phyloP scores from a whole-genome alignment of 768 basidiomycete genomes.

The Dacryopinax primogenitus region DNA sequence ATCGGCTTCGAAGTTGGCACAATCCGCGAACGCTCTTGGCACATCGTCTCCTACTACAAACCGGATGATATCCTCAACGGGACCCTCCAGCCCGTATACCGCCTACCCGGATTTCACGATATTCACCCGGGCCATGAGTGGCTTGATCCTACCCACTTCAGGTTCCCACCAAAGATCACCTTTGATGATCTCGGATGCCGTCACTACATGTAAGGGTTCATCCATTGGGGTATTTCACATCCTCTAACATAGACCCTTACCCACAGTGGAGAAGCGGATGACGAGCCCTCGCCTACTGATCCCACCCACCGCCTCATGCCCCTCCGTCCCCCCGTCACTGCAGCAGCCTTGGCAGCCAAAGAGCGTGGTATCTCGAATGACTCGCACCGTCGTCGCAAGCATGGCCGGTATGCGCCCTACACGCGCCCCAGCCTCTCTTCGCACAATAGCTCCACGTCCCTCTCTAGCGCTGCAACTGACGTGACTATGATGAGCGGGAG shows the following conservation, averaged over 20 bases:
- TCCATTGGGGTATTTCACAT: neutral
- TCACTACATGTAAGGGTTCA: slow-evolving; percentile 38
- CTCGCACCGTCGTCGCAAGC: neutral
- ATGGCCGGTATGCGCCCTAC: neutral
- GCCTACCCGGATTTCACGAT: neutral
- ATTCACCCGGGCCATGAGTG: slow-evolving; percentile 78
- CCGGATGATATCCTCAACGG: slow-evolving; percentile 63
- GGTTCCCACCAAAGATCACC: slow-evolving; percentile 80
- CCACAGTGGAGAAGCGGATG: neutral
- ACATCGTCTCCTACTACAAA: slow-evolving; percentile 74
- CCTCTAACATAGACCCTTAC: neutral
- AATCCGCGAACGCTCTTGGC: slow-evolving; percentile 46
- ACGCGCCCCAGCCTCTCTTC: neutral
- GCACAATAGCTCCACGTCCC: neutral
- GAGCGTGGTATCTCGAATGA: neutral
- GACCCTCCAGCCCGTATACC: slow-evolving; percentile 29
- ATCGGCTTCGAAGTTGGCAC: slow-evolving; percentile 47
- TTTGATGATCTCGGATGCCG: slow-evolving; percentile 69
- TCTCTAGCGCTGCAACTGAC: neutral
- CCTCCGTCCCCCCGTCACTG: neutral
- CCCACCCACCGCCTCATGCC: neutral
- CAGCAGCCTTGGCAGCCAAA: neutral
- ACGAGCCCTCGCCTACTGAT: neutral
- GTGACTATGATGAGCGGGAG: neutral
- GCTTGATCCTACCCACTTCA: slow-evolving; percentile 80